These are phyloP conservation scores for Hygrocybe coccinea DNA, from an alignment of 768 basidiomycete species.

Conservation along the genomic window DNA sequence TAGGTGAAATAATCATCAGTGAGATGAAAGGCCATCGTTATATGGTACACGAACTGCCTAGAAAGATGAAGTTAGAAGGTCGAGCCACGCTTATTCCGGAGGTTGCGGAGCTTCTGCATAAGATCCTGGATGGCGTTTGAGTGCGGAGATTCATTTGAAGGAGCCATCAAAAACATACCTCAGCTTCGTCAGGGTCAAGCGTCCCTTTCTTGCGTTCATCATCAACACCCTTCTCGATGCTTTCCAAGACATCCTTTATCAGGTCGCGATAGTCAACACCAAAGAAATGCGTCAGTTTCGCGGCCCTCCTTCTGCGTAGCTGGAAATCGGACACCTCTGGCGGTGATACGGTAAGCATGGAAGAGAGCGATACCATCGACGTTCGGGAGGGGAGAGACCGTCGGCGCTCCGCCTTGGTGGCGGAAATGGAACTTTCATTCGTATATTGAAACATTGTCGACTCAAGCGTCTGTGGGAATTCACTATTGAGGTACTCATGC, in stretches of 20 bases:
- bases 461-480: constrained; percentile 13
- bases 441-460: constrained; percentile 20
- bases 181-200: constrained; percentile 61
- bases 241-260: constrained; percentile 72
- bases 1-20: no score
- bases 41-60: neutral
- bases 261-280: constrained; percentile 80
- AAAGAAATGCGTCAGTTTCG: constrained; percentile 84
- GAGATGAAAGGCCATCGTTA: neutral
- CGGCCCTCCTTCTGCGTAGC: constrained; percentile 64
- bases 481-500: constrained; percentile 57
- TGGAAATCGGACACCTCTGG: constrained; percentile 58
- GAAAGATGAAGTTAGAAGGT: neutral
- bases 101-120: constrained; percentile 47
- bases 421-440: constrained; percentile 34
- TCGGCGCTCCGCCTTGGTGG: constrained; percentile 56
- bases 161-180: constrained; percentile 40
- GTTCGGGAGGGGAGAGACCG: constrained; percentile 64
- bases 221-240: constrained; percentile 70
- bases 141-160: constrained; percentile 11
- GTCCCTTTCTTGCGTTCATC: constrained; percentile 63
- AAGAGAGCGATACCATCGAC: constrained; percentile 55
- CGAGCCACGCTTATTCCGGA: constrained; percentile 39
- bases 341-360: constrained; percentile 43
- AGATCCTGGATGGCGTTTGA: constrained; percentile 42